These are phyloP conservation scores for Podaxis pistillaris DNA, from an alignment of 768 basidiomycete genomes.

Conservation along the genomic window DNA sequence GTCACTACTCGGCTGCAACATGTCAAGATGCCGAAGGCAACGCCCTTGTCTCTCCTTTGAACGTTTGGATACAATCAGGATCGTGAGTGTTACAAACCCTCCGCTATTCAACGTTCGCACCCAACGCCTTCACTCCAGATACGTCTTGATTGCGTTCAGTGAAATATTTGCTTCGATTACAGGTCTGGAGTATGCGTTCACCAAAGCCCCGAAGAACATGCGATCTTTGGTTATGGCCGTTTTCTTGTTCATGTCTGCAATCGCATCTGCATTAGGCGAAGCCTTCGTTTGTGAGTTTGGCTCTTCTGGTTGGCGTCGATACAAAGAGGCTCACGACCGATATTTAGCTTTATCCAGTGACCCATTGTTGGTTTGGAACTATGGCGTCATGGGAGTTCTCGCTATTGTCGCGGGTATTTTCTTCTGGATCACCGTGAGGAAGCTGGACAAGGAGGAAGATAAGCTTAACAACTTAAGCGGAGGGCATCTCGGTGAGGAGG, in stretches of 20 bases:
- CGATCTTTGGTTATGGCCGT: constrained; percentile 78
- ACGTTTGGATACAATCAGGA: constrained; percentile 77
- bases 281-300: constrained; percentile 62
- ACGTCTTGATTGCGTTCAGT: constrained; percentile 63
- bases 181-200: constrained; percentile 83
- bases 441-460: constrained; percentile 57
- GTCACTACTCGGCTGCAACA: constrained; percentile 8
- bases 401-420: constrained; percentile 48
- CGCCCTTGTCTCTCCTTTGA: constrained; percentile 50
- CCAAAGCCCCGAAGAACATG: constrained; percentile 87
- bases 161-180: constrained; percentile 85
- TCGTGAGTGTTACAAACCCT: constrained; percentile 31
- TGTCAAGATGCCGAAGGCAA: constrained; percentile 7
- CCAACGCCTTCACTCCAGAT: constrained; percentile 31
- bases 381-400: constrained; percentile 56
- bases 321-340: not conserved
- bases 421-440: constrained; percentile 55
- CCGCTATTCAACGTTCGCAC: not conserved
- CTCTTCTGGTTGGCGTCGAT: not conserved
- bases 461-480: constrained; percentile 51
- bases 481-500: not conserved
- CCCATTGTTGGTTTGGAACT: constrained; percentile 77
- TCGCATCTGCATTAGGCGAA: constrained; percentile 56
- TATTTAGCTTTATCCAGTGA: constrained; percentile 59
- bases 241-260: constrained; percentile 57